Evolutionary conservation across 2,329 filamentous ascomycete species (phyloP).

Genomic region (Colletotrichum cereale): DNA sequence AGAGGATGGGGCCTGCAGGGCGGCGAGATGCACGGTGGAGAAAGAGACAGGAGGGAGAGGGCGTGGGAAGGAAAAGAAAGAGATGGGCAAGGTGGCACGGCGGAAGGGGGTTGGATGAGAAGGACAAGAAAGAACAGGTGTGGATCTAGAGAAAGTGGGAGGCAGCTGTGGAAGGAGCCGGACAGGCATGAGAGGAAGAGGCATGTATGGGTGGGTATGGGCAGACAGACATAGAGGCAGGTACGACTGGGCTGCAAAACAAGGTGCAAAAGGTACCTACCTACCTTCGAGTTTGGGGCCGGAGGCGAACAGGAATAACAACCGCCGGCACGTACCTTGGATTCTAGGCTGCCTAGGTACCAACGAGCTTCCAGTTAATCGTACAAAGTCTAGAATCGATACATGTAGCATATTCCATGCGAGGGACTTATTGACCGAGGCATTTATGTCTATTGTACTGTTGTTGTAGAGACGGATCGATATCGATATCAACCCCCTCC

Average conservation of each 20-base stretch:
- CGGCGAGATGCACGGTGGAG: slow-evolving; percentile 36
- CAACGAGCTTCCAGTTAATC: neutral
- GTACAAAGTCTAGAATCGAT: neutral
- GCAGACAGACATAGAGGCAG: no score
- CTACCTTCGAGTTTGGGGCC: neutral
- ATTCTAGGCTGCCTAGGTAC: neutral
- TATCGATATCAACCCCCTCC: neutral
- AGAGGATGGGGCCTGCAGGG: slow-evolving; percentile 41
- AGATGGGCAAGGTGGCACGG: slow-evolving; percentile 4
- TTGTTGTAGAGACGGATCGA: neutral
- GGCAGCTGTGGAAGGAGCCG: slow-evolving; percentile 28
- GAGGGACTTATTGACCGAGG: no score
- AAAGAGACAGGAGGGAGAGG: slow-evolving; percentile 17
- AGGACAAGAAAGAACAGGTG: slow-evolving; percentile 2
- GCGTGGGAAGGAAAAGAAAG: slow-evolving; percentile 10
- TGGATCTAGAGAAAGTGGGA: slow-evolving; percentile 19
- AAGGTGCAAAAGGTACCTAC: slow-evolving; percentile 19
- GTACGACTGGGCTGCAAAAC: neutral
- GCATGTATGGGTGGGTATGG: no score
- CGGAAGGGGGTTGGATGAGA: slow-evolving; percentile 24
- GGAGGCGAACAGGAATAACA: neutral
- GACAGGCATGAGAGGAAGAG: slow-evolving; percentile 7
- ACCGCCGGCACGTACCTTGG: neutral
- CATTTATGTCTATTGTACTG: neutral
- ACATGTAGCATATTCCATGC: no score